Percentiles rank a stretch among this genome's conserved stretches.
Evolutionary conservation across 345 rosid species (phyloP).

Genomic region (Moricandia arvensis): DNA sequence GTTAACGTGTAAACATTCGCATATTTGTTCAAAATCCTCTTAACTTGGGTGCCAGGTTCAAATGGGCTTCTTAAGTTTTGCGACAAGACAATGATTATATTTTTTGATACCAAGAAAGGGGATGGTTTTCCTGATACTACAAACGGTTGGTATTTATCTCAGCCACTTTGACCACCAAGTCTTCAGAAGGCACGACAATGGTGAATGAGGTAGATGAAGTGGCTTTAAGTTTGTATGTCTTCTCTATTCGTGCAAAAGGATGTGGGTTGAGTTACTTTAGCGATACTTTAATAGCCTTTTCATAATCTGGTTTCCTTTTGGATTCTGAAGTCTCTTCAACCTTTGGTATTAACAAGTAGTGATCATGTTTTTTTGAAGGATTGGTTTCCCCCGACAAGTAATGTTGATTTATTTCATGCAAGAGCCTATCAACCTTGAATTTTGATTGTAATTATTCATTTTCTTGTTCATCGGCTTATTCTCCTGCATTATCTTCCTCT

Average conservation of each 20-base stretch:
- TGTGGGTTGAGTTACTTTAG: background rate
- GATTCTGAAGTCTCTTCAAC: no score
- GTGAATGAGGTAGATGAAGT: background rate
- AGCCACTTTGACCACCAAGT: background rate
- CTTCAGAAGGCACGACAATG: background rate
- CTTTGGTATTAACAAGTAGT: background rate
- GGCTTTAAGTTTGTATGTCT: no score
- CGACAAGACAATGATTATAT: background rate
- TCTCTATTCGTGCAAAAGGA: background rate
- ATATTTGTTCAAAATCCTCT: background rate
- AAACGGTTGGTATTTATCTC: background rate
- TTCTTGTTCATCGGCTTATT: no score
- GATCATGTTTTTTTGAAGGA: background rate
- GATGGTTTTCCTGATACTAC: background rate
- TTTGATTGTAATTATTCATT: no score
- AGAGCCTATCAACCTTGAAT: no score
- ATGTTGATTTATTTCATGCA: no score
- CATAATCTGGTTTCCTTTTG: background rate
- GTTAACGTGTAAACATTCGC: background rate
- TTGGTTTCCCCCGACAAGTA: background rate
- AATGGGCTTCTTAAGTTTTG: no score
- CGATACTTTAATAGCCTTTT: background rate
- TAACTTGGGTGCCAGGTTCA: background rate
- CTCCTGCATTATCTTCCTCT: background rate
- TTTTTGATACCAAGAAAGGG: background rate